Evolutionary conservation across 164 flowering plant species (phyloP).

Genomic region (Aristolochia fimbriata): DNA sequence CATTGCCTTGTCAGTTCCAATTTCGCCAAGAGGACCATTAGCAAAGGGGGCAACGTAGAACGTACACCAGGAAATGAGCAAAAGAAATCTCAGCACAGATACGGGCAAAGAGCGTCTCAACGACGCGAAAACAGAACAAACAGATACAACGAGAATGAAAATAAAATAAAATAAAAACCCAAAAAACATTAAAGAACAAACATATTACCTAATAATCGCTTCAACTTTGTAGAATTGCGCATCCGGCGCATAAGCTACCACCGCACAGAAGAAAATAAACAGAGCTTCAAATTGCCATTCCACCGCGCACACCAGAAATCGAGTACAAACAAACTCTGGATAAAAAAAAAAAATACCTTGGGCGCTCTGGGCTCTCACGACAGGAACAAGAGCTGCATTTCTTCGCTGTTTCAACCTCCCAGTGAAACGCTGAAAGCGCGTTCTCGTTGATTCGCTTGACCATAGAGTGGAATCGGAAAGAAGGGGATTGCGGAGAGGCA

Average conservation of each 20-base stretch:
- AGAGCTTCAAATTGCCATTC: slow-evolving; percentile 7
- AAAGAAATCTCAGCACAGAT: background rate
- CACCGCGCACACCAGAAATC: background rate
- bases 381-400: no score
- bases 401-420: background rate
- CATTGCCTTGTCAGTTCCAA: slow-evolving; percentile 53
- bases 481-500: background rate
- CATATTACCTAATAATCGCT: slow-evolving; percentile 65
- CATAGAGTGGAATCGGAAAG: background rate
- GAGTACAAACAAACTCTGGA: background rate
- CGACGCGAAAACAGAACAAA: background rate
- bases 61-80: no score
- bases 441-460: background rate
- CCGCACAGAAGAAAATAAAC: slow-evolving; percentile 7
- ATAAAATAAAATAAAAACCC: background rate
- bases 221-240: slow-evolving; percentile 88
- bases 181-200: background rate
- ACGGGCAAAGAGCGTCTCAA: background rate
- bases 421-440: background rate
- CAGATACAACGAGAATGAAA: background rate
- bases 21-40: slow-evolving; percentile 11
- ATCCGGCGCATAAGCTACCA: slow-evolving; percentile 53
- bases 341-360: slow-evolving; percentile 20
- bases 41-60: background rate
- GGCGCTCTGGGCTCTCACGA: slow-evolving; percentile 6